phyloP scores from a whole-genome alignment of 2,329 filamentous ascomycete species.

The Phoma herbarum region DNA sequence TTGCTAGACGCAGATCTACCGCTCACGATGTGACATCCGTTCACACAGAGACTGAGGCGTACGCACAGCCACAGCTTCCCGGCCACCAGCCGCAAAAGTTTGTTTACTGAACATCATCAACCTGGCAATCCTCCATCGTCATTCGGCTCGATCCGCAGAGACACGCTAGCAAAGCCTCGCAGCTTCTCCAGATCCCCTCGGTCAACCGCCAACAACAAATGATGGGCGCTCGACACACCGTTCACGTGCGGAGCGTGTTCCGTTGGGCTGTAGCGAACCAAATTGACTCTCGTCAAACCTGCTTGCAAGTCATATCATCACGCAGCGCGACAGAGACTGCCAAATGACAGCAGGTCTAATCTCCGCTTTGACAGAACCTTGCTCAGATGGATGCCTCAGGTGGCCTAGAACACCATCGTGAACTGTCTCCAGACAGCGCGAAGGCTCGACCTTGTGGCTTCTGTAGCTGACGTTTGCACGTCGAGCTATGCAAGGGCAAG shows the following conservation, averaged over 20 bases:
- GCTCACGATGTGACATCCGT: not conserved
- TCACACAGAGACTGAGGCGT: not conserved
- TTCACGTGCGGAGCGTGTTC: constrained; percentile 16
- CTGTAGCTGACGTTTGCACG: constrained; percentile 11
- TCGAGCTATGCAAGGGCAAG: constrained; percentile 17
- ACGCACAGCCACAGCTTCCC: not conserved
- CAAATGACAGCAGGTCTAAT: constrained; percentile 1
- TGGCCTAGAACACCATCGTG: constrained; percentile 1
- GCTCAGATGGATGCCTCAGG: constrained; percentile 4
- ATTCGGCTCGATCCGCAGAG: constrained; percentile 10
- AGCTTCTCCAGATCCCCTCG: constrained; percentile 2
- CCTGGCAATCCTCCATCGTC: not conserved
- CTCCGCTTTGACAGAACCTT: not conserved
- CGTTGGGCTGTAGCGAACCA: not conserved
- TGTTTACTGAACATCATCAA: constrained; percentile 3
- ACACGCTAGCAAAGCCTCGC: constrained; percentile 4
- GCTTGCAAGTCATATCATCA: constrained; percentile 6
- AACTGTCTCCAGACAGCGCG: not conserved
- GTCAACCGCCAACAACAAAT: constrained; percentile 1
- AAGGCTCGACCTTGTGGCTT: constrained; percentile 18
- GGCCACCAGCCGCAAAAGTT: not conserved
- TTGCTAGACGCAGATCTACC: not conserved
- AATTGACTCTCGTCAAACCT: constrained; percentile 8
- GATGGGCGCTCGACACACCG: constrained; percentile 1
- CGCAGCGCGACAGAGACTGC: not conserved